Evolutionary conservation across 768 basidiomycete genomes (phyloP), one percentile per base, ranked within the genome.

Genomic region (Russula sp.): DNA sequence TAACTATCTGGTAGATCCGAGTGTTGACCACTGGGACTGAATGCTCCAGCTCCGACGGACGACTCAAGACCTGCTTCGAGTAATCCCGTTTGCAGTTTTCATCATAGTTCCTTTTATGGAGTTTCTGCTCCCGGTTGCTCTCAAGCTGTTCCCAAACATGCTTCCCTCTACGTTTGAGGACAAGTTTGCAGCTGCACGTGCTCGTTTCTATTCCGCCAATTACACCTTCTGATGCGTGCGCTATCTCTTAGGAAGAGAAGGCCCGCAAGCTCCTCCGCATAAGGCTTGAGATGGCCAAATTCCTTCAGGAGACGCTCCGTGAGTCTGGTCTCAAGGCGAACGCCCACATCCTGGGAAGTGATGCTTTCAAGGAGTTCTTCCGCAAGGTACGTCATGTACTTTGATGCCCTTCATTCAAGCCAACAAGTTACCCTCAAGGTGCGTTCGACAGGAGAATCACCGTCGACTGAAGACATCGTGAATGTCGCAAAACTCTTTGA

Each of bases 351-450:
- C 85, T 98, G 61, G 90, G 93, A 65, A 88, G 83, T 45, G 95
- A 97, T 58, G 91, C 93, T 43, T 99, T 99, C 83, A 98, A 98
- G 72, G 93, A 96, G 74, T 99, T 99, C 78, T 99, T 99, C 87
- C 85, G 93, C 71, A 98, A 98, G 77, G 93, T 92, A 56, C 36
- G 75, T 51, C 41, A 29, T 47, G 18, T 18, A 38, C 47, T 6
- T 49, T 7, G 9, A 35, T 41, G 50, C 18, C 29, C 13, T 45
- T 20, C 39, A 34, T 48, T 22, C 34, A 38, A 10, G 32, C 18
- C 34, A 39, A 46, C 18, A n/a, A 9, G 9, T 39, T 48, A 38
- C 25, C 34, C n/a, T 7, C 66, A 89, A 61, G 88, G 87, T 94
- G 62, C 90, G 97, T 55, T 90, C 92, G 5, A 98, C 96, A 0